phyloP scores from a whole-genome alignment of 2,329 filamentous ascomycete species.

The Purpureocillium lavendulum region DNA sequence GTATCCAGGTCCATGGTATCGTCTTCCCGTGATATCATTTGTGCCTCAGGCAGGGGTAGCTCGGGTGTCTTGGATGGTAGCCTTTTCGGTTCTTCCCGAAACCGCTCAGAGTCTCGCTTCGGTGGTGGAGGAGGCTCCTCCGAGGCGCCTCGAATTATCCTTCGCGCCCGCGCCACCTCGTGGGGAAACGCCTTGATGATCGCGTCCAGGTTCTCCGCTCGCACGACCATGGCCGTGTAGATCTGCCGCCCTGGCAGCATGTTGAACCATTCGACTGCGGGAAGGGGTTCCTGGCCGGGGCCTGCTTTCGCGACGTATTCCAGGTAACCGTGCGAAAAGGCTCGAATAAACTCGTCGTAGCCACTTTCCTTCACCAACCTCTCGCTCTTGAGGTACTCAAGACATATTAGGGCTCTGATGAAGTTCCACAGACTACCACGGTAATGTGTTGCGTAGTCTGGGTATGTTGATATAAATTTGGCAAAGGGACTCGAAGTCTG shows the following conservation, averaged over 20 bases:
- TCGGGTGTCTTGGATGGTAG: no score
- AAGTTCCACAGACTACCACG: slow-evolving; percentile 31
- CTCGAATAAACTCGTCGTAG: slow-evolving; percentile 45
- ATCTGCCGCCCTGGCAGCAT: slow-evolving; percentile 16
- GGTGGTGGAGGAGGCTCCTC: no score
- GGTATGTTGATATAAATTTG: slow-evolving; percentile 33
- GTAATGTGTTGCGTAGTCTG: slow-evolving; percentile 31
- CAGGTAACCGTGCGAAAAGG: slow-evolving; percentile 32
- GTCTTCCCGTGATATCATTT: background rate
- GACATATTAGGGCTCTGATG: slow-evolving; percentile 33
- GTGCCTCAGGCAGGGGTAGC: no score
- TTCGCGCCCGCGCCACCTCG: slow-evolving; percentile 15
- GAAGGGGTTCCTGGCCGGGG: slow-evolving; percentile 17
- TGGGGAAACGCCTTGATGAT: slow-evolving; percentile 25
- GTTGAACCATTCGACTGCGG: slow-evolving; percentile 35
- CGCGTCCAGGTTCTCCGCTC: slow-evolving; percentile 22
- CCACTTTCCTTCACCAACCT: slow-evolving; percentile 30
- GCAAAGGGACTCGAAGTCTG: slow-evolving; percentile 20
- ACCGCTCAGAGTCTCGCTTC: no score
- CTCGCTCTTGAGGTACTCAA: slow-evolving; percentile 27
- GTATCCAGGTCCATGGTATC: slow-evolving; percentile 5
- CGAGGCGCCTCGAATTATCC: background rate
- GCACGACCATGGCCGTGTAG: slow-evolving; percentile 25
- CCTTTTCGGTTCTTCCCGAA: no score
- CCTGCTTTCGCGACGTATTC: slow-evolving; percentile 26